These are phyloP conservation scores for Thermoascus crustaceus DNA, from an alignment of 2,329 filamentous ascomycete species.

Conservation along the genomic window DNA sequence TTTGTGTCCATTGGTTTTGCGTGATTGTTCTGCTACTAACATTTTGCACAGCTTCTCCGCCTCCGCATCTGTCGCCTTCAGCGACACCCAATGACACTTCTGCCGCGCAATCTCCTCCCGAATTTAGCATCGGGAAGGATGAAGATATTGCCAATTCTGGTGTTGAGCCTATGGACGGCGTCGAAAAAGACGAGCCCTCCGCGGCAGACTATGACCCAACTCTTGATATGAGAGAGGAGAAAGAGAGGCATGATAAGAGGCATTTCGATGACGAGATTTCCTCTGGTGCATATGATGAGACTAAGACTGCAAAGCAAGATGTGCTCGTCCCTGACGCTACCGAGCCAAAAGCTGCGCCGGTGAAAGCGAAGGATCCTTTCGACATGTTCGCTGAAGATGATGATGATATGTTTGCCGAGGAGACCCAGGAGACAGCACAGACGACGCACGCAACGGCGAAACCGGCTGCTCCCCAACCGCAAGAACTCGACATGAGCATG, in stretches of 20 bases:
- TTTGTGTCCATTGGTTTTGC: background rate
- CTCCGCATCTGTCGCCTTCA: slow-evolving; percentile 37
- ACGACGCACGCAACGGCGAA: slow-evolving; percentile 41
- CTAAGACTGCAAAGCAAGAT: slow-evolving; percentile 45
- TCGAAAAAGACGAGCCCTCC: slow-evolving; percentile 67
- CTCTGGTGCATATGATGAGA: slow-evolving; percentile 52
- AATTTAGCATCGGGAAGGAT: slow-evolving; percentile 58
- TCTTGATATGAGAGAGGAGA: slow-evolving; percentile 78
- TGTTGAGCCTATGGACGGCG: slow-evolving; percentile 27
- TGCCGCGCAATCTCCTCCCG: slow-evolving; percentile 48
- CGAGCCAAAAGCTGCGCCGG: slow-evolving; percentile 27
- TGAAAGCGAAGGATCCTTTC: slow-evolving; percentile 45
- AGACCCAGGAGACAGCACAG: slow-evolving; percentile 46
- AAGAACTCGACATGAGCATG: slow-evolving; percentile 62
- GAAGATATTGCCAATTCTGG: slow-evolving; percentile 55
- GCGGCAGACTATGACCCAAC: slow-evolving; percentile 89
- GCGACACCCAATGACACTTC: slow-evolving; percentile 41
- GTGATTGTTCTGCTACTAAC: slow-evolving; percentile 22
- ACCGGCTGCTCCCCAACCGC: slow-evolving; percentile 43
- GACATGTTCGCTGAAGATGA: slow-evolving; percentile 57
- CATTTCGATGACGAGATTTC: slow-evolving; percentile 50
- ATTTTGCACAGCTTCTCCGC: slow-evolving; percentile 26
- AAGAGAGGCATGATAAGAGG: slow-evolving; percentile 59
- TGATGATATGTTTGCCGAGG: slow-evolving; percentile 87
- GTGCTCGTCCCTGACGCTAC: slow-evolving; percentile 38